Evolutionary conservation across 208 protist genomes (phyloP), one percentile per base, ranked within the genome.

Genomic region (Leptomonas pyrrhocoris): DNA sequence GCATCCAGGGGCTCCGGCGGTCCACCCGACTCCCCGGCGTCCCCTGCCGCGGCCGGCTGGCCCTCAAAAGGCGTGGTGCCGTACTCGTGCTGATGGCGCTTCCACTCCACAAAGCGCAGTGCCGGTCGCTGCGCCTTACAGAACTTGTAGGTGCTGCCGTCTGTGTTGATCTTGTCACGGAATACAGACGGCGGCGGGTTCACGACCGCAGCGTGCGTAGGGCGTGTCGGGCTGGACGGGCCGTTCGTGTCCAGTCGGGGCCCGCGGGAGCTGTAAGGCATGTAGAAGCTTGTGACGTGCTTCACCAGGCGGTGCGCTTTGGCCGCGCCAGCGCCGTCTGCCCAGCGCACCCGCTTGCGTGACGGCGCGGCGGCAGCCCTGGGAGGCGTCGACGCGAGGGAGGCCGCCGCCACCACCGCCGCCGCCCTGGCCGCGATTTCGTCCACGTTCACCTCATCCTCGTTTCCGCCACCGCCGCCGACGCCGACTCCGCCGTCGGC

Each of bases 251-350:
- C 67, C 25, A 16, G 2, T 49, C 55, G 55, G 27, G 34, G 11
- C 38, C 57, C 62, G 43, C 74, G 80, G 28, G 74, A 59, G 56
- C 43, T 72, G 60, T 73, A 65, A 6, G 80, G 87, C 61, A 90
- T 77, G 79, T 81, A 80, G 61, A 90, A 93, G 48, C 69, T 85
- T 27, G 71, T 84, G 42, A 84, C 82, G 67, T 85, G 84, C 61
- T 78, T 70, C 27, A 90, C 76, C 34, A 93, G 65, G 11, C 80
- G 61, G 43, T 63, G 60, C 21, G 42, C 71, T 21, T 31, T 56
- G 19, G 56, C 30, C n/a, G 25, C 6, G 45, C 28, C 55, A 0
- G 23, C 76, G 21, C 79, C 71, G 73, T 92, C 86, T 16, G 74
- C 86, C 86, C 86, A 92, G n/a, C 77, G 69, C 53, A 92, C 81